Conservation (phyloP, 2,329 filamentous ascomycete genomes). For the Fusarium heterosporum region DNA sequence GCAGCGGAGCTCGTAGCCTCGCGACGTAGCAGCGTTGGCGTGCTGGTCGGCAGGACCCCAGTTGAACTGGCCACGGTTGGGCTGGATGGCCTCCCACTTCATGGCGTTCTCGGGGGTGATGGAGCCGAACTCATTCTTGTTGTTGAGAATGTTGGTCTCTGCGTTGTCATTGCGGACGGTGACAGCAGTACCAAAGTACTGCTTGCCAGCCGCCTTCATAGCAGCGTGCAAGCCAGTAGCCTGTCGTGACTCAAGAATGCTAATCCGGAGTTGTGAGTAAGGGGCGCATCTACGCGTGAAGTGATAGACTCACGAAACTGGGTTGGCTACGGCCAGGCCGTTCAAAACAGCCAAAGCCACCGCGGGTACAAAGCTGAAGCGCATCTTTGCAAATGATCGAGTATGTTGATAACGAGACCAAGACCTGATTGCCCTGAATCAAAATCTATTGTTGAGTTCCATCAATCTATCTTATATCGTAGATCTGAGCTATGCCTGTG, state of each 20-base stretch:
- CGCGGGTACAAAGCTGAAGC: conserved; percentile 15
- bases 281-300: accelerated
- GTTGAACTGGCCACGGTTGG: conserved; percentile 23
- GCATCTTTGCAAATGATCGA: conserved; percentile 7
- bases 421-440: background rate
- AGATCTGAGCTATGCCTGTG: background rate
- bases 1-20: conserved; percentile 11
- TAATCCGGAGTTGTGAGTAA: background rate
- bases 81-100: conserved; percentile 24
- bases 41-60: conserved; percentile 17
- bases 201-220: conserved; percentile 17
- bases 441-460: accelerated
- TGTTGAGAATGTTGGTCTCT: conserved; percentile 17
- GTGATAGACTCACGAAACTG: conserved; percentile 4
- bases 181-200: conserved; percentile 24
- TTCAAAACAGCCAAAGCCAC: conserved; percentile 13
- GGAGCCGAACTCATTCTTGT: conserved; percentile 9
- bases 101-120: conserved; percentile 24
- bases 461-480: background rate
- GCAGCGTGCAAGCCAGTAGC: conserved; percentile 7
- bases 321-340: conserved; percentile 5
- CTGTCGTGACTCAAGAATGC: conserved; percentile 4
- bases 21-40: conserved; percentile 3
- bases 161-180: conserved; percentile 6
- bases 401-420: background rate